phyloP scores from a whole-genome alignment of 2,329 filamentous ascomycete species.

The Plenodomus biglobosus region DNA sequence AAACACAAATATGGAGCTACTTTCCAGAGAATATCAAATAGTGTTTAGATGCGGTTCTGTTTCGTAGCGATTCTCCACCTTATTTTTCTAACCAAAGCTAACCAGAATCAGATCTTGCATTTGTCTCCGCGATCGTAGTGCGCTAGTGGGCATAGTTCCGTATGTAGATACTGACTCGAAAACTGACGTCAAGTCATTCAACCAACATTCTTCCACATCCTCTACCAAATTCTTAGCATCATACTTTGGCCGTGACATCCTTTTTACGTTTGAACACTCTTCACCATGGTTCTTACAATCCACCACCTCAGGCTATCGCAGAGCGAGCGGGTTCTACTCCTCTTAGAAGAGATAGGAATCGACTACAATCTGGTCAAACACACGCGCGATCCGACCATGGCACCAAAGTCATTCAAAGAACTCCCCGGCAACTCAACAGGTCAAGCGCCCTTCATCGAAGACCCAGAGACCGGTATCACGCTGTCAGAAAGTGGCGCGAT shows the following conservation, averaged over 20 bases:
- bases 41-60: too few species aligned
- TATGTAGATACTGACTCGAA: neutral
- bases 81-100: neutral
- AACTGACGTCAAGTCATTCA: neutral
- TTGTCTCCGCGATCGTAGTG: neutral
- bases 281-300: conserved; percentile 23
- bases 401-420: conserved; percentile 16
- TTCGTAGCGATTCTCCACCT: neutral
- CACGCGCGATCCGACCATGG: conserved; percentile 46
- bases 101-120: neutral
- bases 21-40: too few species aligned
- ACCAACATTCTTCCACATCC: neutral
- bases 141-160: neutral
- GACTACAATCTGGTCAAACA: conserved; percentile 54
- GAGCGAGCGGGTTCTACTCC: conserved; percentile 63
- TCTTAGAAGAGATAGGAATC: conserved; percentile 63
- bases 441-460: conserved; percentile 61
- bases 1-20: too few species aligned
- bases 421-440: conserved; percentile 45
- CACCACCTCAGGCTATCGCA: conserved; percentile 50
- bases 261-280: neutral
- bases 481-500: conserved; percentile 59
- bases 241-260: too few species aligned
- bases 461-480: conserved; percentile 51
- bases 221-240: too few species aligned